phyloP scores from a whole-genome alignment of 768 basidiomycete genomes.

The Psilocybe sp. region DNA sequence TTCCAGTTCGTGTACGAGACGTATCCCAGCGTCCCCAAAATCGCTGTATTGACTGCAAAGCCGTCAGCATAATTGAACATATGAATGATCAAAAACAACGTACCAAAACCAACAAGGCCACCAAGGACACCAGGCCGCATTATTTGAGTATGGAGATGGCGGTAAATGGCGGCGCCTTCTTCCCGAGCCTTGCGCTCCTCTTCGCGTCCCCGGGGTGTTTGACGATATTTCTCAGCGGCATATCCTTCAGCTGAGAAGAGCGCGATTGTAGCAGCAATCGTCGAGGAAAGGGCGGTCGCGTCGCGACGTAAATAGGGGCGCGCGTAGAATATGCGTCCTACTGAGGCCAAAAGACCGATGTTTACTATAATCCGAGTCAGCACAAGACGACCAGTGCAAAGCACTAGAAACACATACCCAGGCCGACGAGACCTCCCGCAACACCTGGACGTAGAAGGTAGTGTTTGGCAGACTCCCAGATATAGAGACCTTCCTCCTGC shows the following conservation, averaged over 20 bases:
- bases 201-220: constrained; percentile 54
- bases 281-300: constrained; percentile 47
- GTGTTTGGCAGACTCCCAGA: constrained; percentile 50
- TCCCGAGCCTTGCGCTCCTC: constrained; percentile 56
- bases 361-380: constrained; percentile 46
- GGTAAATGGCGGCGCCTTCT: constrained; percentile 56
- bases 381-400: background rate
- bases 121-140: constrained; percentile 66
- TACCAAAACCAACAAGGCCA: constrained; percentile 60
- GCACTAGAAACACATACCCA: constrained; percentile 44
- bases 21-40: constrained; percentile 65
- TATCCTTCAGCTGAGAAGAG: constrained; percentile 64
- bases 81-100: constrained; percentile 19
- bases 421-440: constrained; percentile 68
- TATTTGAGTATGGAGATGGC: constrained; percentile 50
- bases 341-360: constrained; percentile 61
- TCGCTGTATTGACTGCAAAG: constrained; percentile 55
- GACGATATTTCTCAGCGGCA: constrained; percentile 54
- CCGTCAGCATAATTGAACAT: background rate
- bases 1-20: constrained; percentile 66
- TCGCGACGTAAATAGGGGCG: constrained; percentile 60
- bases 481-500: constrained; percentile 48
- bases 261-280: constrained; percentile 51
- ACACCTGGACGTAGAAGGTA: constrained; percentile 64
- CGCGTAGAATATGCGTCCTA: constrained; percentile 63